Evolutionary conservation across 2,329 filamentous ascomycete genomes (phyloP).

Genomic region (Tothia fuscella): DNA sequence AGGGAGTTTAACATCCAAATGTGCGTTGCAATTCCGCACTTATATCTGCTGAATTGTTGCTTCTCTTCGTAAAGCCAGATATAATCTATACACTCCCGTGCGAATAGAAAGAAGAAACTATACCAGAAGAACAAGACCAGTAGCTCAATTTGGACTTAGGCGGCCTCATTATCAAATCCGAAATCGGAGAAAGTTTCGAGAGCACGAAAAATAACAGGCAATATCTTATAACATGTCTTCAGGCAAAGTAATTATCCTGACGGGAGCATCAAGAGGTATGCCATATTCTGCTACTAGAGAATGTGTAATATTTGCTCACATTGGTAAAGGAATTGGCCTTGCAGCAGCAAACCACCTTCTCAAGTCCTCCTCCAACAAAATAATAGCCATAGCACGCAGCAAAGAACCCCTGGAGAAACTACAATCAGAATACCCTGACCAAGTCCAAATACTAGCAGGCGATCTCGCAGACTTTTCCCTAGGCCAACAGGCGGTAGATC

Average conservation of each 20-base stretch:
- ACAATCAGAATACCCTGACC: conserved; percentile 35
- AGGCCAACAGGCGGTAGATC: conserved; percentile 49
- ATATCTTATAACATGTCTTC: conserved; percentile 1
- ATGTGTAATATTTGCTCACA: neutral
- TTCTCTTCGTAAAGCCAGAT: no score
- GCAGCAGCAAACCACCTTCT: conserved; percentile 50
- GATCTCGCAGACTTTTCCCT: conserved; percentile 44
- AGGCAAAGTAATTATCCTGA: conserved; percentile 38
- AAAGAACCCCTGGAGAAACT: conserved; percentile 40
- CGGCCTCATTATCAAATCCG: no score
- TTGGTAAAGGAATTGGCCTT: conserved; percentile 43
- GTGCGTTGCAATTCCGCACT: no score
- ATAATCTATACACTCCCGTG: no score
- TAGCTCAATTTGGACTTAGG: no score
- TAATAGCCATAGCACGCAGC: conserved; percentile 47
- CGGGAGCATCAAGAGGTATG: conserved; percentile 51
- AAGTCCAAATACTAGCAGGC: conserved; percentile 45
- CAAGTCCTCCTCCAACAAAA: conserved; percentile 38
- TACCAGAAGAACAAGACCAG: no score
- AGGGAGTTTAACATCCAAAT: no score
- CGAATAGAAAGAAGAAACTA: no score
- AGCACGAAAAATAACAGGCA: no score
- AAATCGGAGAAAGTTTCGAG: no score
- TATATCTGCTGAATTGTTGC: no score
- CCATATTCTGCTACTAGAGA: neutral